Conservation (phyloP, 2,329 filamentous ascomycete genomes). For the Corniculantispora saksenae region DNA sequence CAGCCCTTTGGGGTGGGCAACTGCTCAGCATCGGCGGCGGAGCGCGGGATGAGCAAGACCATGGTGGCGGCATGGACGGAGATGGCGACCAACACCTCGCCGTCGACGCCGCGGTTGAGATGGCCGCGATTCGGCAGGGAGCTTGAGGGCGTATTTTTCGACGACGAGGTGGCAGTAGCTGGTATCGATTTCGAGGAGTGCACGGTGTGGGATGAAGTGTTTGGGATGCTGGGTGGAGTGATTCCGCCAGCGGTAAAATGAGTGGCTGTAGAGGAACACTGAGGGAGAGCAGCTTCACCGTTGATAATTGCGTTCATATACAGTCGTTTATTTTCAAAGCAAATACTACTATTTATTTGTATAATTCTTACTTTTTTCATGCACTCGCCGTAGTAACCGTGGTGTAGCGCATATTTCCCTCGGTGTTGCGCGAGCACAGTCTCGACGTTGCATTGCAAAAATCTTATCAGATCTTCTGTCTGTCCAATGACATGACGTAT, state of each 20-base stretch:
- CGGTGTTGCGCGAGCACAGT: not conserved
- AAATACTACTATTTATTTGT: not conserved
- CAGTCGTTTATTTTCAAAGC: no score
- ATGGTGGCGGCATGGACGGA: conserved; percentile 23
- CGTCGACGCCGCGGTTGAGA: conserved; percentile 13
- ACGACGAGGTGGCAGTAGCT: not conserved
- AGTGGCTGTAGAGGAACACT: not conserved
- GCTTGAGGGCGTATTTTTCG: not conserved
- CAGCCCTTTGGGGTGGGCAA: conserved; percentile 23
- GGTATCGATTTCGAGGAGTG: conserved; percentile 23
- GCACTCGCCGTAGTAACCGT: not conserved
- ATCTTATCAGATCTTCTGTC: conserved; percentile 10
- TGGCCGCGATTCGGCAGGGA: conserved; percentile 18
- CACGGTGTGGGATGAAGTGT: conserved; percentile 25
- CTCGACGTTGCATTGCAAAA: not conserved
- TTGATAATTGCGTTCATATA: no score
- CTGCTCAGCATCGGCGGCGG: conserved; percentile 18
- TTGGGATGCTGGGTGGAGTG: conserved; percentile 20
- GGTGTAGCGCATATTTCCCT: not conserved
- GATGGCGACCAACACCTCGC: conserved; percentile 21
- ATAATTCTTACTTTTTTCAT: not conserved
- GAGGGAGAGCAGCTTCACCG: not conserved
- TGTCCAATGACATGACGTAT: conserved; percentile 7
- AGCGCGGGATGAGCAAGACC: conserved; percentile 19
- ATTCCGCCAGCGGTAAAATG: not conserved